Evolutionary conservation across 2,329 filamentous ascomycete species (phyloP).

Genomic region (Monosporascus sp.): DNA sequence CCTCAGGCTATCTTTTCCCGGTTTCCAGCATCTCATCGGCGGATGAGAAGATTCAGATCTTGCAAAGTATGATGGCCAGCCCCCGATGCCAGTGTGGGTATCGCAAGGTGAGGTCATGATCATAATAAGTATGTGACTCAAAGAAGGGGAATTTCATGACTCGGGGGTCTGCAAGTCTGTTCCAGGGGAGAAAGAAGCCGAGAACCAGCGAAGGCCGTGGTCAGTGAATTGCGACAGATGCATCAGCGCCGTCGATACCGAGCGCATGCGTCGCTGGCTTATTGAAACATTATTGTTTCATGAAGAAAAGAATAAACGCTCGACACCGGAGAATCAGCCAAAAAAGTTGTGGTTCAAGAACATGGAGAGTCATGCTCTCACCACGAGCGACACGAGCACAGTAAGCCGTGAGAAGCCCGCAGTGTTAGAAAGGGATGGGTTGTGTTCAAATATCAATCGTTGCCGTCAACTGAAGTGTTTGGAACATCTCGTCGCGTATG

Average conservation of each 20-base stretch:
- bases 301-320: slow-evolving; percentile 24
- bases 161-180: slow-evolving; percentile 11
- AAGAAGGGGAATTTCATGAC: slow-evolving; percentile 11
- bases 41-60: slow-evolving; percentile 7
- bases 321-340: slow-evolving; percentile 19
- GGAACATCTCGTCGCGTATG: slow-evolving; percentile 25
- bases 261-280: slow-evolving; percentile 17
- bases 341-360: slow-evolving; percentile 16
- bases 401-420: slow-evolving; percentile 9
- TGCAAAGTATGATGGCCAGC: slow-evolving; percentile 12
- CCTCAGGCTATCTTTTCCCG: slow-evolving; percentile 3
- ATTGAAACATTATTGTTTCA: slow-evolving; percentile 28
- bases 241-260: slow-evolving; percentile 1
- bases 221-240: slow-evolving; percentile 3
- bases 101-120: slow-evolving; percentile 10
- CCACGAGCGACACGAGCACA: slow-evolving; percentile 4
- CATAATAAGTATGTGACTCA: slow-evolving; percentile 7
- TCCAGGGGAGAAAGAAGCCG: slow-evolving; percentile 2
- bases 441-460: slow-evolving; percentile 13
- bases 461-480: slow-evolving; percentile 17
- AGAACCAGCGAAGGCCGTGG: not conserved
- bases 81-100: slow-evolving; percentile 11
- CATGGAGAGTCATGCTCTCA: slow-evolving; percentile 4
- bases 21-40: slow-evolving; percentile 5
- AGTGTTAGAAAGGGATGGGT: slow-evolving; percentile 12